These are phyloP conservation scores for Ganoderma meredithae DNA, from an alignment of 1,284 basidiomycete species.

Conservation along the genomic window DNA sequence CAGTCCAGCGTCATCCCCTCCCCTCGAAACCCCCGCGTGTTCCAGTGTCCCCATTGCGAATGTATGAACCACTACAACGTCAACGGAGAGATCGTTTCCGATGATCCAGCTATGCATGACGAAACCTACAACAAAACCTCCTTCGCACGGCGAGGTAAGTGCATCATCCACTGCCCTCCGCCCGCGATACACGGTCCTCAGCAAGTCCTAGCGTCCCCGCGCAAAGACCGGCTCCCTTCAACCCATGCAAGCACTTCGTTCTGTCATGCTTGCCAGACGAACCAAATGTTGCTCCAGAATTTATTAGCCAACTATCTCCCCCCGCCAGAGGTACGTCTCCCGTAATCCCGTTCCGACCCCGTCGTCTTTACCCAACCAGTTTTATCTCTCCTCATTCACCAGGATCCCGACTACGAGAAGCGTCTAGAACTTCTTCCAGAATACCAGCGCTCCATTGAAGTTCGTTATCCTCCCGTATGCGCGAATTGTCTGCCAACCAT, in stretches of 20 bases:
- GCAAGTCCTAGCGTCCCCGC: constrained; percentile 60
- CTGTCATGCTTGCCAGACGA: constrained; percentile 89
- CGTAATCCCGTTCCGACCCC: not conserved
- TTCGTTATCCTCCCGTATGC: constrained; percentile 89
- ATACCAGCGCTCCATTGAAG: constrained; percentile 78
- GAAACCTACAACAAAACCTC: constrained; percentile 72
- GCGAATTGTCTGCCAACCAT: constrained; percentile 76
- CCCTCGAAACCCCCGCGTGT: constrained; percentile 59
- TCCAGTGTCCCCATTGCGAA: constrained; percentile 70
- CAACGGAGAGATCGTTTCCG: constrained; percentile 78
- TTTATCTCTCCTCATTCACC: not conserved
- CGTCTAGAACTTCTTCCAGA: constrained; percentile 69
- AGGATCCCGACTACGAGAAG: constrained; percentile 76
- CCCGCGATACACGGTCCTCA: constrained; percentile 15
- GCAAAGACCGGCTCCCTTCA: constrained; percentile 70
- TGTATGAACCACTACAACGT: constrained; percentile 78
- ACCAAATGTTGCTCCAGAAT: constrained; percentile 87
- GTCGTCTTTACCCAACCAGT: not conserved
- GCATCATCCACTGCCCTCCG: constrained; percentile 2
- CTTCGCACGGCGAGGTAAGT: constrained; percentile 79
- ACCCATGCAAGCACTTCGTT: constrained; percentile 68
- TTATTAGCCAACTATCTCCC: constrained; percentile 90
- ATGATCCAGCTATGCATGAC: constrained; percentile 89
- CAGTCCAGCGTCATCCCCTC: constrained; percentile 51
- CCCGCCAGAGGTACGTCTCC: constrained; percentile 58